A percentile compares a stretch with the other conserved stretches of the same genome.
Conservation (phyloP, 202 grass and related monocot genomes). For the Alloteropsis angusta region DNA sequence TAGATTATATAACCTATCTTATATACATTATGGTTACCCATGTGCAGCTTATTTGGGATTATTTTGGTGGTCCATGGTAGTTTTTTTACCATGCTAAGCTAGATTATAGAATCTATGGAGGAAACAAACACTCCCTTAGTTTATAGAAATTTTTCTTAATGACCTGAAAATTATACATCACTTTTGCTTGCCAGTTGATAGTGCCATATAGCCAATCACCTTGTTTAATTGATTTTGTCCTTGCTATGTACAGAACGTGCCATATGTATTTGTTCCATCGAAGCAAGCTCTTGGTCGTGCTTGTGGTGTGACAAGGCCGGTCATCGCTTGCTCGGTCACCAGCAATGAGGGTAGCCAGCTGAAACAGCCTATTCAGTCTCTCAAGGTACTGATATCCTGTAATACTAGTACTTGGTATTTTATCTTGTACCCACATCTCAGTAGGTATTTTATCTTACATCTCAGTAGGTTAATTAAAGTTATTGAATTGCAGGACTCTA, state of each 20-base stretch:
- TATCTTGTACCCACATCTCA: background rate
- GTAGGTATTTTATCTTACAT: background rate
- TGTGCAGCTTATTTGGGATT: background rate
- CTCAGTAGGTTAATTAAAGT: background rate
- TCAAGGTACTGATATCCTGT: constrained; percentile 46
- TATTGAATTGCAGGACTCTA: constrained; percentile 36
- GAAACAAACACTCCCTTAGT: no score
- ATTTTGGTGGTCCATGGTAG: no score
- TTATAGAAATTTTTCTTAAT: no score
- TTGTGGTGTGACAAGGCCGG: constrained; percentile 83
- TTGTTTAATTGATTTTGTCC: background rate
- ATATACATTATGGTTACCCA: no score
- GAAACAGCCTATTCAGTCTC: constrained; percentile 62
- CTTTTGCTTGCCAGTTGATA: background rate
- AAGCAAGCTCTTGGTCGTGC: constrained; percentile 86
- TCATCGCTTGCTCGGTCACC: constrained; percentile 88
- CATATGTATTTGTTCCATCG: constrained; percentile 90
- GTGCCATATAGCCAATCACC: background rate
- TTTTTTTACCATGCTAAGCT: no score
- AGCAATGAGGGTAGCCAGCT: constrained; percentile 78
- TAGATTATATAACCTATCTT: no score
- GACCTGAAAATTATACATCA: background rate
- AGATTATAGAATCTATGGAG: no score
- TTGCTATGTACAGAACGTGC: constrained; percentile 54
- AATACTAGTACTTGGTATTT: background rate